Conservation (phyloP, 2,329 filamentous ascomycete species). For the Ophiocordyceps camponoti-leonardi region DNA sequence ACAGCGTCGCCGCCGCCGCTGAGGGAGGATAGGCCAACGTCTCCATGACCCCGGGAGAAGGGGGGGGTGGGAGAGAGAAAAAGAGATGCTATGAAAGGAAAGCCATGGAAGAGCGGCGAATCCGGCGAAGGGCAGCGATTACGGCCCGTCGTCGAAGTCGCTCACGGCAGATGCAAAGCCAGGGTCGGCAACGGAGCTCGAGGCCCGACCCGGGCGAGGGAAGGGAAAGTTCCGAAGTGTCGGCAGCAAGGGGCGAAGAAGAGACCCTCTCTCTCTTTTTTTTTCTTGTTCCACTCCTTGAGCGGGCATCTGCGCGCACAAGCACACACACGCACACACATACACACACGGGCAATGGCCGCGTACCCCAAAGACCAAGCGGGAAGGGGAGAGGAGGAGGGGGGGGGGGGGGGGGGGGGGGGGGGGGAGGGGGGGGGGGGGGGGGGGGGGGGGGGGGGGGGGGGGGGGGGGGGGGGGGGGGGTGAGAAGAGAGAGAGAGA, state of each 20-base stretch:
- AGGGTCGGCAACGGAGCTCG: not conserved
- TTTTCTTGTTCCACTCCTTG: too few relatives aligned
- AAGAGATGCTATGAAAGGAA: not conserved
- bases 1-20: conserved; percentile 15
- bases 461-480: too few relatives aligned
- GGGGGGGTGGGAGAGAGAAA: not conserved
- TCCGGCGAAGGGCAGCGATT: not conserved
- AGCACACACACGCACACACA: not conserved
- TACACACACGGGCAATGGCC: not conserved
- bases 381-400: too few relatives aligned
- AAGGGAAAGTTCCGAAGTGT: not conserved
- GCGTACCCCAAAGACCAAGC: not conserved
- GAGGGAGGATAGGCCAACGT: conserved; percentile 6
- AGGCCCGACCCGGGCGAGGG: not conserved
- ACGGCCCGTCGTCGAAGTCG: not conserved
- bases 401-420: too few relatives aligned
- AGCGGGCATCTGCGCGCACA: too few relatives aligned
- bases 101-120: not conserved
- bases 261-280: too few relatives aligned
- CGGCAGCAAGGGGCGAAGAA: not conserved
- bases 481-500: too few relatives aligned
- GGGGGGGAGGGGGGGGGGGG: too few relatives aligned
- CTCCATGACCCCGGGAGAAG: not conserved
- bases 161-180: not conserved
- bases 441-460: too few relatives aligned